Percentiles rank a stretch among this genome's conserved stretches.
phyloP scores from a whole-genome alignment of 371 early-diverging fungal species.

The Dichotomocladium elegans region DNA sequence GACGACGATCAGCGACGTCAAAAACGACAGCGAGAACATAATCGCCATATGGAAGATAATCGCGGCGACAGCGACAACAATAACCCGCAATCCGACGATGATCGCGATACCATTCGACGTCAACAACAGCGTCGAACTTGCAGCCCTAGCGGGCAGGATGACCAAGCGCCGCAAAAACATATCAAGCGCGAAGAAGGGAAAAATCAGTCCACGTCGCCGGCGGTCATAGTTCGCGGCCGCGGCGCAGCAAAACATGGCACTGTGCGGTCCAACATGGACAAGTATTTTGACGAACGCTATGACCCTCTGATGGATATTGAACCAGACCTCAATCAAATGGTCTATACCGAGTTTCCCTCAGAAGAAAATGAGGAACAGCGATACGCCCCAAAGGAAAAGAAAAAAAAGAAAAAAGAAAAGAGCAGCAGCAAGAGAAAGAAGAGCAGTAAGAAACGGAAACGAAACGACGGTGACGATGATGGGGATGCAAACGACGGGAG shows the following conservation, averaged over 20 bases:
- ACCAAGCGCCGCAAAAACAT: no score
- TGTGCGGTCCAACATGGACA: conserved; percentile 65
- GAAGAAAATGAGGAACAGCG: background rate
- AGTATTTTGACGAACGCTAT: conserved; percentile 65
- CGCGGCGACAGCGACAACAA: background rate
- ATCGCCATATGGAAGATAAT: conserved; percentile 1
- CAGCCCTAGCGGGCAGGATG: background rate
- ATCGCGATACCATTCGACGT: background rate
- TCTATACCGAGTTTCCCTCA: conserved; percentile 25
- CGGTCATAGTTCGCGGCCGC: conserved; percentile 27
- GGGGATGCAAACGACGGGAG: background rate
- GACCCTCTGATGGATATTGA: conserved; percentile 64
- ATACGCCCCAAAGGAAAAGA: conserved; percentile 22
- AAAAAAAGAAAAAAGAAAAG: conserved; percentile 20
- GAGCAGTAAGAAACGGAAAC: conserved; percentile 2
- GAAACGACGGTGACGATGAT: background rate
- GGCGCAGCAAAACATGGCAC: conserved; percentile 26
- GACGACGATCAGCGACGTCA: conserved; percentile 5
- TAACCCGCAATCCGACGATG: background rate
- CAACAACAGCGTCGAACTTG: background rate
- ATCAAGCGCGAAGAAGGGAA: background rate
- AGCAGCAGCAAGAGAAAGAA: conserved; percentile 8
- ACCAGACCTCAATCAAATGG: conserved; percentile 40
- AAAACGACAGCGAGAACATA: conserved; percentile 1
- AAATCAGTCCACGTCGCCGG: background rate